These are phyloP conservation scores for Plantago coronopus DNA, from an alignment of 305 asterid species.

Conservation along the genomic window DNA sequence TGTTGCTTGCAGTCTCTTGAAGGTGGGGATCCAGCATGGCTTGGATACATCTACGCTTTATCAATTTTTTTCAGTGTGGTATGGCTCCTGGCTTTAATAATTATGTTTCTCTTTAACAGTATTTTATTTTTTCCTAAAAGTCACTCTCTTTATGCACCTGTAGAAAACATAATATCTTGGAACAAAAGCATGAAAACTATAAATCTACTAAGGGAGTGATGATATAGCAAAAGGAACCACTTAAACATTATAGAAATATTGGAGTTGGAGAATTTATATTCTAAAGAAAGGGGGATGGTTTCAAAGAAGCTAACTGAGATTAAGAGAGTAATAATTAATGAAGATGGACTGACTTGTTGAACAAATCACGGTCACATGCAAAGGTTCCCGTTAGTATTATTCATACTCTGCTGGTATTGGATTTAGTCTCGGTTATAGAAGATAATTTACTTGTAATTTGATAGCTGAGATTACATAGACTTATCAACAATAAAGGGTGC, in stretches of 20 bases:
- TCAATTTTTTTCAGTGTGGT: constrained; percentile 84
- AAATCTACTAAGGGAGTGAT: background rate
- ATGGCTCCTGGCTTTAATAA: constrained; percentile 24
- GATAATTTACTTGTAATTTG: too few species aligned
- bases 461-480: too few species aligned
- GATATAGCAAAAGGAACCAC: too few species aligned
- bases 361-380: constrained; percentile 20
- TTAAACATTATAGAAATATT: too few species aligned
- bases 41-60: constrained; percentile 83
- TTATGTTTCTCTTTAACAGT: constrained; percentile 16
- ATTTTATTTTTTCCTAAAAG: too few species aligned
- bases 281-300: constrained; percentile 3
- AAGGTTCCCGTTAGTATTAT: constrained; percentile 1
- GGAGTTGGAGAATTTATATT: too few species aligned
- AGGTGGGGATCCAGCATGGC: constrained; percentile 77
- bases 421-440: too few species aligned
- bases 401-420: too few species aligned
- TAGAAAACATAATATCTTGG: background rate
- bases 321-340: too few species aligned
- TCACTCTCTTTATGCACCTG: constrained; percentile 8
- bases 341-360: constrained; percentile 6
- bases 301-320: too few species aligned
- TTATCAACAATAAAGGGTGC: too few species aligned
- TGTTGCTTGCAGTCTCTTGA: constrained; percentile 77
- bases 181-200: background rate